Base-by-base conservation (phyloP, 2,329 filamentous ascomycete genomes). In the Xylariaceae sp. region DNA sequence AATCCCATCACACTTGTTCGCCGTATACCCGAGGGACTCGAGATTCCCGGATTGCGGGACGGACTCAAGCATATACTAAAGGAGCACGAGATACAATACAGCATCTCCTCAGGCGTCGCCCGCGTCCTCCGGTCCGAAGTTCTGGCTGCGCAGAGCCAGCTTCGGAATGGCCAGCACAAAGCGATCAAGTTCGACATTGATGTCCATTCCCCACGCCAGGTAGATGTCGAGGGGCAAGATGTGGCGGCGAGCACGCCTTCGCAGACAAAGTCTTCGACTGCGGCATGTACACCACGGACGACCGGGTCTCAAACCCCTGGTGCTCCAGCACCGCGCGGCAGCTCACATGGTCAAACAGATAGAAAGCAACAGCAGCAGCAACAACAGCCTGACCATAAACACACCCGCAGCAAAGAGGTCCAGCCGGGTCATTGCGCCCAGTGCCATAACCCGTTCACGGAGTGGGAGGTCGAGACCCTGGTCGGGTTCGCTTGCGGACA, bases 41-140 rank as follows among this genome's bases (percentile, higher is more conserved):
- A 96, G 58, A 94, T 98, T 9, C 83, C 92, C 52, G 92, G 92
- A 0, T 70, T 98, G 5, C 74, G 88, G 42, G 87, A 95, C 47
- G 92, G 90, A 0, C 73, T 98, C 3, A 83, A 84, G 31, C 84
- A 89, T 41, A 88, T 98, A 69, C 85, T 98, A 59, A 83, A 90
- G 52, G 92, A 98, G 62, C 89, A 96, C 58, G 92, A 97, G 57
- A 85, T 98, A 31, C 92, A 97, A 64, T 81, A 86, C 58, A 92
- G 85, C 52, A 96, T 98, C 57, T 90, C 85, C 48, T 82, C 84
- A 30, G 92, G 92, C 1, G 92, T 94, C 3, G 89, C 92, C 1
- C 78, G 79, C 38, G 89, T 97, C 0, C 69, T 97, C 29, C 73
- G 85, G 35, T 88, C 89, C 41, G 92, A 98, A 63, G 90, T 98